Conservation (phyloP, 2,329 filamentous ascomycete species). For the Fusarium floridanum region DNA sequence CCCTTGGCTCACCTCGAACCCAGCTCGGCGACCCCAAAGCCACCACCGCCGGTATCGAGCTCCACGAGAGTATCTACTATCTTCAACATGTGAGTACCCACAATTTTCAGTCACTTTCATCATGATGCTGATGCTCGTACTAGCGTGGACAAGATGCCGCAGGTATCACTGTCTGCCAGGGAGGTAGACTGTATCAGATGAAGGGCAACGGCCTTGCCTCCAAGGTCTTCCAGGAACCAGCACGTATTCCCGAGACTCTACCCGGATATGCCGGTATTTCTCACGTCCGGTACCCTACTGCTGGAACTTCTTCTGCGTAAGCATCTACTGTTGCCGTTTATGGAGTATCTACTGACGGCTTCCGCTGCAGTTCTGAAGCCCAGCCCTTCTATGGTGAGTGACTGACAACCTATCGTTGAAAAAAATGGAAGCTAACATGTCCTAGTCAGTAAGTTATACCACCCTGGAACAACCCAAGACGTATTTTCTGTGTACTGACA, state of each 20-base stretch:
- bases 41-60: conserved; percentile 68
- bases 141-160: conserved; percentile 88
- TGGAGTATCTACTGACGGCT: not conserved
- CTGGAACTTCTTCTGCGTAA: conserved; percentile 75
- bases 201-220: conserved; percentile 86
- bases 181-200: conserved; percentile 86
- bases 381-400: conserved; percentile 82
- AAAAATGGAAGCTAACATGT: not conserved
- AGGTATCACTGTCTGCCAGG: conserved; percentile 82
- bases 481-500: not conserved
- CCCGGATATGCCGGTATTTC: conserved; percentile 60
- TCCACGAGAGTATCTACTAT: conserved; percentile 77
- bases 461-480: not conserved
- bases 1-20: not conserved
- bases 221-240: conserved; percentile 1
- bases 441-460: not conserved
- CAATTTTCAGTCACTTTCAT: not conserved
- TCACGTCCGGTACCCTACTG: conserved; percentile 90
- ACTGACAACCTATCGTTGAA: not conserved
- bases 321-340: conserved; percentile 10
- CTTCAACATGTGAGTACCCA: conserved; percentile 64
- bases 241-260: not conserved
- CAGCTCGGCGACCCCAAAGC: conserved; percentile 50
- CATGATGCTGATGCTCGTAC: conserved; percentile 37
- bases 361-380: conserved; percentile 76